Percentiles rank a stretch among this genome's conserved stretches.
Conservation (phyloP, 108 stramenopile species). For the Cylindrotheca closterium region DNA sequence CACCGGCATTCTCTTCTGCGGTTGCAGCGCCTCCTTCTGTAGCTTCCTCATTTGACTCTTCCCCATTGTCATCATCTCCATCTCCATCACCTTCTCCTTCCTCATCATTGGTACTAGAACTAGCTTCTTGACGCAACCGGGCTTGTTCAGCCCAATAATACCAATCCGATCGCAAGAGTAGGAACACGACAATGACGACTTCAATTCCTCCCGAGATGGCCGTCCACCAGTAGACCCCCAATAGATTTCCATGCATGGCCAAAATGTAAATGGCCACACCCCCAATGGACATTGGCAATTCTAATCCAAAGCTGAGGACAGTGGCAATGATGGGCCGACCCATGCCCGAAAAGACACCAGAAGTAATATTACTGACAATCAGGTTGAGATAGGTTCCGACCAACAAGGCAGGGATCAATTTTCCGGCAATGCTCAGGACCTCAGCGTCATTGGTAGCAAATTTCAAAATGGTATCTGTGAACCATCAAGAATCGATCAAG, state of each 20-base stretch:
- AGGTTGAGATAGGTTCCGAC: slow-evolving; percentile 46
- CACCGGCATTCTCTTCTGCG: too few species aligned
- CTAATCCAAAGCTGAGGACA: slow-evolving; percentile 44
- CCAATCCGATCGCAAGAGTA: slow-evolving; percentile 36
- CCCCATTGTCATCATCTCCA: slow-evolving; percentile 2
- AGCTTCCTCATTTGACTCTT: too few species aligned
- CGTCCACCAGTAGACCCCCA: slow-evolving; percentile 46
- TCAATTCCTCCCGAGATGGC: slow-evolving; percentile 45
- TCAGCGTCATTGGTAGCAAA: slow-evolving; percentile 35
- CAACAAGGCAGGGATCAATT: slow-evolving; percentile 47
- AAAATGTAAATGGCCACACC: slow-evolving; percentile 49
- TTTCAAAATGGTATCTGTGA: slow-evolving; percentile 18
- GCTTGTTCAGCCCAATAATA: slow-evolving; percentile 39
- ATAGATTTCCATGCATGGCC: slow-evolving; percentile 31
- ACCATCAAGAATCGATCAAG: background rate
- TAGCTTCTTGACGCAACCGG: slow-evolving; percentile 37
- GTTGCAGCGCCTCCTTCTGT: too few species aligned
- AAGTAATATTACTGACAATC: slow-evolving; percentile 43
- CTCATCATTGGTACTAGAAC: background rate
- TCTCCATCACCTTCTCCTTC: background rate
- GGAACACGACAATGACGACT: slow-evolving; percentile 25
- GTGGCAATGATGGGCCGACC: slow-evolving; percentile 52
- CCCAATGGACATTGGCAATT: slow-evolving; percentile 50
- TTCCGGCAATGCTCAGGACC: slow-evolving; percentile 16
- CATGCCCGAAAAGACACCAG: slow-evolving; percentile 46